Base-by-base conservation (phyloP, 2,329 filamentous ascomycete species). In the Zymoseptoria crescenta region DNA sequence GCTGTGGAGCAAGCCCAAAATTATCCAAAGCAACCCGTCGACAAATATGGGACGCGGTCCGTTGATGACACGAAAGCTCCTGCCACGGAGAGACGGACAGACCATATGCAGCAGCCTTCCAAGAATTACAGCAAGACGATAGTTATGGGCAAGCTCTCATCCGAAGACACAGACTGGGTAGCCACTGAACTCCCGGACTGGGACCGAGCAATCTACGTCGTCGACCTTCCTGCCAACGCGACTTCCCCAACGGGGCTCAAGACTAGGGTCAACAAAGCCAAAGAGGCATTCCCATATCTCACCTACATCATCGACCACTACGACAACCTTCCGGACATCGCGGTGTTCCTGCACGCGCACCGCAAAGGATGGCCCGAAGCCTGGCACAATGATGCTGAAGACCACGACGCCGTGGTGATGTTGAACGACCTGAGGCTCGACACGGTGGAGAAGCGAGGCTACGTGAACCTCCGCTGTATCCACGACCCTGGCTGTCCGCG, bases 231-330 rank as follows among this genome's bases (percentile, higher is more conserved):
- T 49, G 67, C 69, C 56, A 63, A 66, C 50, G 59, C 57, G 28
- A 64, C 61, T 29, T 61, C 67, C 19, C 59, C 62, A 30, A 63
- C 65, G 29, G 63, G 63, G 27, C 58, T 65, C 3, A 49, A 59
- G 48, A 64, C 63, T 19, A 51, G 56, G 28, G 56, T 66, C 19
- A 69, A 79, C 66, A 79, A 78, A 67, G 76, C 76, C 59, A 73
- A 74, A 56, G 77, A 80, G 65, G 72, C 76, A 3, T 78, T 76
- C 68, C 75, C 76, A 50, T 79, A 79, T 59, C 68, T 79, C 1
- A 78, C 75, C 41, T 79, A 77, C 65, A 68, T 80, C 13, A 74
- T 79, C 56, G 75, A 79, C 52, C 62, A 77, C 64, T 79, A 79
- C 66, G 61, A 77, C 57, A 54, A 63, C 28, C 73, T 72, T 13